phyloP scores from a whole-genome alignment of 2,329 filamentous ascomycete species.

The Podosphaera xanthii region DNA sequence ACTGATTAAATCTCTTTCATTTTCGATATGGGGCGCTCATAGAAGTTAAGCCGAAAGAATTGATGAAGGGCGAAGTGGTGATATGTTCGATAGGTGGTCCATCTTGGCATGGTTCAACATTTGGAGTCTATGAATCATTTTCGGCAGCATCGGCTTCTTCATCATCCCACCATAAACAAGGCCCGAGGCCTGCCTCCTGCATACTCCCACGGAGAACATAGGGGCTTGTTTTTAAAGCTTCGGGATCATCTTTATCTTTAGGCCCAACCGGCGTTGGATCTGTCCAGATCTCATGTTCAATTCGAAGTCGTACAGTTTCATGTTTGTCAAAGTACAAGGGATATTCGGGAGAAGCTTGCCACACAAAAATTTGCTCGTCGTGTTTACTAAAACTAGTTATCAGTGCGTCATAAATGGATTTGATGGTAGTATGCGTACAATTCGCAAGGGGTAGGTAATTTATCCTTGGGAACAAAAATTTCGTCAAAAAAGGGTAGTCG shows the following conservation, averaged over 20 bases:
- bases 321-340: constrained; percentile 73
- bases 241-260: constrained; percentile 28
- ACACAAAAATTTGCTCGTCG: constrained; percentile 38
- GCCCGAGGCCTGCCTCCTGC: constrained; percentile 37
- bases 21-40: no score
- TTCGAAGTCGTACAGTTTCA: constrained; percentile 68
- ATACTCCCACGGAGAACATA: constrained; percentile 47
- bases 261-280: constrained; percentile 60
- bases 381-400: background rate
- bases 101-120: background rate
- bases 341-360: constrained; percentile 48
- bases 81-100: no score
- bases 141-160: constrained; percentile 8
- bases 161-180: constrained; percentile 40
- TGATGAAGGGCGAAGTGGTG: no score
- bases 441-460: constrained; percentile 51
- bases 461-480: constrained; percentile 54
- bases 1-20: no score
- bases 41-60: no score
- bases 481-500: constrained; percentile 87
- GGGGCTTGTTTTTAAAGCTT: constrained; percentile 35
- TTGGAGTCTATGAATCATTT: background rate
- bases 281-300: constrained; percentile 75
- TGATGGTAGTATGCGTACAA: constrained; percentile 33
- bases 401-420: background rate